phyloP scores from a whole-genome alignment of 768 basidiomycete genomes.

The Ramaria rubella region DNA sequence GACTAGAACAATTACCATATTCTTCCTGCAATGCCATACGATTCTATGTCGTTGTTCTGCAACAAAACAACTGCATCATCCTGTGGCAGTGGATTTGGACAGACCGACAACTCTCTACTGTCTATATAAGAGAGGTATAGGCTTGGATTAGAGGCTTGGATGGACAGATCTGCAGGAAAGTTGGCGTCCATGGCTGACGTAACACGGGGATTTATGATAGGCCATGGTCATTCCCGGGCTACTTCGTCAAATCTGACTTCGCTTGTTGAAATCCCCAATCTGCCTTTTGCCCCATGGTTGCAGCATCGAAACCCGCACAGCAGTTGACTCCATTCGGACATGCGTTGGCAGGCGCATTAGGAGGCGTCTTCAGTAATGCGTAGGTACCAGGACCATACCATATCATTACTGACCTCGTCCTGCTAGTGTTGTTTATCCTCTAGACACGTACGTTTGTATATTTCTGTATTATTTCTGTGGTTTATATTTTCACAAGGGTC shows the following conservation, averaged over 20 bases:
- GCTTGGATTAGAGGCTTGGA: constrained; percentile 2
- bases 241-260: neutral
- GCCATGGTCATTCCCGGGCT: too few species aligned
- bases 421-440: constrained; percentile 80
- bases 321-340: constrained; percentile 79
- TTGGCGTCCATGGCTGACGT: neutral
- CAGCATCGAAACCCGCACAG: constrained; percentile 46
- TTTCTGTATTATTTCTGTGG: neutral
- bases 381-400: constrained; percentile 36
- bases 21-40: constrained; percentile 78
- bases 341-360: constrained; percentile 88
- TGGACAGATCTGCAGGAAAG: constrained; percentile 1
- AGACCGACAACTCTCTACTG: neutral
- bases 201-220: too few species aligned
- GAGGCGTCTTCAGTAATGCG: constrained; percentile 91
- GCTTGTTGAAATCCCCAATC: constrained; percentile 3
- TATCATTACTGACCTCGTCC: neutral
- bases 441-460: constrained; percentile 71
- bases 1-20: constrained; percentile 62
- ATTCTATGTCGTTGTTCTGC: constrained; percentile 55
- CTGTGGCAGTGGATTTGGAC: neutral
- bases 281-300: constrained; percentile 26
- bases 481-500: constrained; percentile 42
- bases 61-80: constrained; percentile 16
- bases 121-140: neutral